Base-by-base conservation (phyloP, 2,329 filamentous ascomycete genomes). In the Colletotrichum tabaci region DNA sequence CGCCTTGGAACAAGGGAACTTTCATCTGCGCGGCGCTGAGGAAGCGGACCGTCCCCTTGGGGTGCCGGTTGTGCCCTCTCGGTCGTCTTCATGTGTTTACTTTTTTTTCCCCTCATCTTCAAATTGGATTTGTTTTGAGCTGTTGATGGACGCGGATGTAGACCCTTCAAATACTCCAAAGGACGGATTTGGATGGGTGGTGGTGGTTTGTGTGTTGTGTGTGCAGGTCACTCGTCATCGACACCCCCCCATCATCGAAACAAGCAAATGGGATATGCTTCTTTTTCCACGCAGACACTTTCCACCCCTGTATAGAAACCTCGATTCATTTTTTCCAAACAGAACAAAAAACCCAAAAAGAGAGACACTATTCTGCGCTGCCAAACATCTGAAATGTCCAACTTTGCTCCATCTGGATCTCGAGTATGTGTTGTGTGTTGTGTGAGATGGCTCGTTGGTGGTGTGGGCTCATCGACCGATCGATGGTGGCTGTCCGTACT, bases 51-150 rank as follows among this genome's bases (percentile, higher is more conserved):
- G 23, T 21, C 47, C 30, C 77, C 74, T 53, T 71, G 77, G 76
- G 78, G 74, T 69, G 52, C 16, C 16, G 18, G 13, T 74, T 56
- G 64, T 67, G 69, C 73, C 73, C 74, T 64, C 75, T 53, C 53
- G 63, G 56, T 62, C 76, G 75, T 75, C 77, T 82, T 82, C 78
- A 80, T 81, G 81, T 81, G 79, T 80, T 78, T 80, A 77, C 74
- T 80, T 81, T 77, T 77, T 79, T 12, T 0, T 1, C 3, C 46
- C 35, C 38, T 75, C 38, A 35, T 49, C 40, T 49, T 35, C 55
- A 53, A 61, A 26, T 61, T 71, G 56, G 61, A 42, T 66, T 21
- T 80, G 77, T 74, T 77, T 78, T 74, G 47, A 68, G 47, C 57
- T 62, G 40, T 52, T 74, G 61, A 58, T 64, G 57, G 58, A 55